These are phyloP conservation scores for Vaccinium darrowii DNA, from an alignment of 148 eudicot species.

Conservation along the genomic window DNA sequence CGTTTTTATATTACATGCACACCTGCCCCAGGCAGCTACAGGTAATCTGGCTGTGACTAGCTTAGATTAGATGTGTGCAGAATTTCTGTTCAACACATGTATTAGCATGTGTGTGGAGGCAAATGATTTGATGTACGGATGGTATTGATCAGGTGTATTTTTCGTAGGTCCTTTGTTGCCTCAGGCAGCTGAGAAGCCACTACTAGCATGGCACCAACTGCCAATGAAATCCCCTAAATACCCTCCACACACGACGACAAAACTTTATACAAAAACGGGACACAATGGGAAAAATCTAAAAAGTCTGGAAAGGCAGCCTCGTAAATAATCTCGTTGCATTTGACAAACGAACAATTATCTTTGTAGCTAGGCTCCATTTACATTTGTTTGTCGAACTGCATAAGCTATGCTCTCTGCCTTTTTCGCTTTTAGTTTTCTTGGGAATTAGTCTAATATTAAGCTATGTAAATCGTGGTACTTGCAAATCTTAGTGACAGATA, in stretches of 20 bases:
- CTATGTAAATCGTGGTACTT: neutral
- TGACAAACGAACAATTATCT: neutral
- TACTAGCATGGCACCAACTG: too few relatives aligned
- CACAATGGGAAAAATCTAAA: too few relatives aligned
- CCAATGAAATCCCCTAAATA: too few relatives aligned
- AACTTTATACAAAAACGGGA: too few relatives aligned
- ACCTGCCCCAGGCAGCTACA: too few relatives aligned
- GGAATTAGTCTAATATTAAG: neutral
- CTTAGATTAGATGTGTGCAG: neutral
- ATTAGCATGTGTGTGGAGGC: neutral
- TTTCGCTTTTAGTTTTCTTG: neutral
- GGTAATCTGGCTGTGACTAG: too few relatives aligned
- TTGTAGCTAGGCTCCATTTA: constrained; percentile 1
- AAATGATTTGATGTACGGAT: neutral
- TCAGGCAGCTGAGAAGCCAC: neutral
- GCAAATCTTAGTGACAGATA: constrained; percentile 46
- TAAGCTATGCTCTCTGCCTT: neutral
- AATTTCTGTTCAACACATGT: neutral
- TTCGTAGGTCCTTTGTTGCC: constrained; percentile 18
- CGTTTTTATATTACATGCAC: neutral
- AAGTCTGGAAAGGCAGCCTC: too few relatives aligned
- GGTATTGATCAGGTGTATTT: neutral
- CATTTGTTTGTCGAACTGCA: neutral
- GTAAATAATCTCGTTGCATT: constrained; percentile 34
- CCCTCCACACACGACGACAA: too few relatives aligned